These are phyloP conservation scores for Tolypocladium album DNA, from an alignment of 2,329 filamentous ascomycete genomes.

Conservation along the genomic window DNA sequence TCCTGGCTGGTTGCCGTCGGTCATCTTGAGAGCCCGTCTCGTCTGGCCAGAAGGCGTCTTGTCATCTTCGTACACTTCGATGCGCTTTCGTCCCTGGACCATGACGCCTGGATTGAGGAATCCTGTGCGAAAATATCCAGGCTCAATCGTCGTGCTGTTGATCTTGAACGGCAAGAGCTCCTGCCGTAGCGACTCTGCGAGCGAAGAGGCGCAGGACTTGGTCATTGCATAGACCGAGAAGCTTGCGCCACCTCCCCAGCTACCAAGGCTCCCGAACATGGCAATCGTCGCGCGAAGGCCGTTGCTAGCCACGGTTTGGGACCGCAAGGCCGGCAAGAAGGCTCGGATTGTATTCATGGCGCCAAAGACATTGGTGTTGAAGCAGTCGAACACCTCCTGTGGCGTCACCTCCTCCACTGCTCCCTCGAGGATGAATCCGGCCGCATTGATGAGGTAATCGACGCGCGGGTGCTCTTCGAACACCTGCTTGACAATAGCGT, in stretches of 20 bases:
- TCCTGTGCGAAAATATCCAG: slow-evolving; percentile 41
- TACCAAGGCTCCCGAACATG: slow-evolving; percentile 35
- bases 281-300: slow-evolving; percentile 21
- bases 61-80: slow-evolving; percentile 20
- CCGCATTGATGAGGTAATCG: slow-evolving; percentile 37
- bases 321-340: slow-evolving; percentile 35
- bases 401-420: slow-evolving; percentile 27
- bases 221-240: slow-evolving; percentile 30
- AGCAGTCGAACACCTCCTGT: slow-evolving; percentile 25
- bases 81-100: slow-evolving; percentile 14
- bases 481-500: slow-evolving; percentile 20
- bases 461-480: slow-evolving; percentile 24
- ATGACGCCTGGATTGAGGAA: slow-evolving; percentile 29
- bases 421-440: slow-evolving; percentile 32
- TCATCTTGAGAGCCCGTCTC: slow-evolving; percentile 18
- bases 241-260: slow-evolving; percentile 26
- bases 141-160: slow-evolving; percentile 30
- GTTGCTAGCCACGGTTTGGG: slow-evolving; percentile 15
- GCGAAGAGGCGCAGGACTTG: slow-evolving; percentile 33
- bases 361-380: slow-evolving; percentile 45
- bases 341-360: slow-evolving; percentile 35
- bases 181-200: slow-evolving; percentile 29
- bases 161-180: slow-evolving; percentile 37
- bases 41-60: slow-evolving; percentile 15
- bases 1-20: slow-evolving; percentile 40